Percentiles rank a stretch among this genome's conserved stretches.
Evolutionary conservation across 495 filamentous ascomycete species (phyloP).

Genomic region (Chaetomium cochliodes): DNA sequence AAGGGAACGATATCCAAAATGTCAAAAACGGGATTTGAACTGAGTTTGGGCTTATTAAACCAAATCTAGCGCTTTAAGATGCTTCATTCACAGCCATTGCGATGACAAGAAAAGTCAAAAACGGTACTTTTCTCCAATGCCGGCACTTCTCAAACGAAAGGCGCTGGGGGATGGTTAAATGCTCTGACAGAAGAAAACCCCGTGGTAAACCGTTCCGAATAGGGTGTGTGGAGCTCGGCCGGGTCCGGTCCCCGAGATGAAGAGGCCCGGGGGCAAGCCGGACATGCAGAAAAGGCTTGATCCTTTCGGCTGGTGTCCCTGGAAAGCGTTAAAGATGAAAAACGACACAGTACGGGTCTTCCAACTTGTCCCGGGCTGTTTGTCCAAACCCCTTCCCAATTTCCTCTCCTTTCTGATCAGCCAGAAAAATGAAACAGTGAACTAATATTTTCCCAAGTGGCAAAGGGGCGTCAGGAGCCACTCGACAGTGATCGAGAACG

Average conservation of each 20-base stretch:
- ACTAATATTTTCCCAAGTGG: no score
- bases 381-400: not conserved
- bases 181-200: not conserved
- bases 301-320: not conserved
- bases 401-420: not conserved
- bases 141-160: not conserved
- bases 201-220: not conserved
- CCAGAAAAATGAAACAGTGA: no score
- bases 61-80: not conserved
- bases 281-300: not conserved
- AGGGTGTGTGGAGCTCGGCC: constrained; percentile 13
- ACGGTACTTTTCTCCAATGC: not conserved
- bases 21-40: not conserved
- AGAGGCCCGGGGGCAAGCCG: not conserved
- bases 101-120: not conserved
- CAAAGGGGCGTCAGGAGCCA: no score
- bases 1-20: not conserved
- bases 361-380: not conserved
- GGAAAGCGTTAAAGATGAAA: no score
- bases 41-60: not conserved
- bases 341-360: no score
- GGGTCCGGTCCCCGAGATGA: constrained; percentile 10
- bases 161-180: not conserved
- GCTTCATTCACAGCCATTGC: not conserved
- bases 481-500: no score